These are phyloP conservation scores for Carex scoparia DNA, from an alignment of 176 grass and related monocot genomes.

Conservation along the genomic window DNA sequence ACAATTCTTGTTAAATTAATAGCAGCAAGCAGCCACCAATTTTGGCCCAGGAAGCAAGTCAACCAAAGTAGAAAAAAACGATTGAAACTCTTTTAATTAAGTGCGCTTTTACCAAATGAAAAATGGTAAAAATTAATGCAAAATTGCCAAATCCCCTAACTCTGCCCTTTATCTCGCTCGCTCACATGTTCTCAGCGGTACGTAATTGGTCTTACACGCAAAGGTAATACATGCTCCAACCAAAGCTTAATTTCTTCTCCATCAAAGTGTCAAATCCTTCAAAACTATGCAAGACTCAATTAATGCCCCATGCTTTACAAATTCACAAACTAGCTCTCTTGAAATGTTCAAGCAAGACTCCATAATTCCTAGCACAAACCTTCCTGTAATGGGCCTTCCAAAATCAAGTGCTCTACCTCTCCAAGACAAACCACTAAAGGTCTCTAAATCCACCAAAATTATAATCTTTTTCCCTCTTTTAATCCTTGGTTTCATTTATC, in stretches of 20 bases:
- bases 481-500: conserved; percentile 47
- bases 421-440: background rate
- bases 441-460: conserved; percentile 34
- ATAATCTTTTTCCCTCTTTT: conserved; percentile 47
- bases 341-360: background rate
- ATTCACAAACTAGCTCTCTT: background rate
- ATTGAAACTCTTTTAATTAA: background rate
- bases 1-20: too few species aligned
- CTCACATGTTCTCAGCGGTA: background rate
- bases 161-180: conserved; percentile 4
- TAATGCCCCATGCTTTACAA: background rate
- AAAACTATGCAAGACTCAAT: conserved; percentile 1
- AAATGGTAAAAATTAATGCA: background rate
- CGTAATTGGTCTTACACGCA: conserved; percentile 15
- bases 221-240: background rate
- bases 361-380: background rate
- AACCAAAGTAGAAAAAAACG: background rate
- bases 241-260: background rate
- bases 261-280: conserved; percentile 20
- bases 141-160: conserved; percentile 19
- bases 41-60: background rate
- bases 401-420: background rate
- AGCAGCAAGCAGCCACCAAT: background rate
- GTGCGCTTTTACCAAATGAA: background rate
- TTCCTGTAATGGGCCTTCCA: background rate